Base-by-base conservation (phyloP, 176 grass and related monocot species). In the Ensete glaucum region DNA sequence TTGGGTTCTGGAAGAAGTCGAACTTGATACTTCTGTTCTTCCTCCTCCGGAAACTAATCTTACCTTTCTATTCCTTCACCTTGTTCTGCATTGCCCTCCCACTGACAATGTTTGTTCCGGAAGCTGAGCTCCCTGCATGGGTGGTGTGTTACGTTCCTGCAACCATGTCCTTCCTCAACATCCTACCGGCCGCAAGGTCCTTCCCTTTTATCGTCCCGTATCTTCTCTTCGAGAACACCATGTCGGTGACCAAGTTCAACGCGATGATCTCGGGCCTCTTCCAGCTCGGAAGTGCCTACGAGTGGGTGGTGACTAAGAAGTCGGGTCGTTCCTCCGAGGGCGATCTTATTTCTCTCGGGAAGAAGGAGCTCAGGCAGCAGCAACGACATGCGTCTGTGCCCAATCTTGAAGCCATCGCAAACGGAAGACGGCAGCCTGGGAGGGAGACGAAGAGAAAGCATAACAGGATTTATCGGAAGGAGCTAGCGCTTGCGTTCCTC, bases 1-100 rank as follows among this genome's bases (percentile, higher is more conserved):
- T 96, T 73, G 80, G 84, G 27, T 81, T 89, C 85, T 92, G 89
- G 89, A 96, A 96, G 80, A 96, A 96, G 74, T 88, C 73, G 52
- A 96, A 96, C 81, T 81, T 96, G 64, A 87, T 96, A 76, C 89
- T 92, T 69, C 84, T 96, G 12, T 96, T 96, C 84, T 96, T 96
- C 78, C 92, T 92, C 72, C 87, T 96, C 50, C 79, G 92, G 34
- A 96, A 96, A 68, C 84, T 96, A 71, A 83, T 96, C 48, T 56
- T 96, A 43, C 92, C 92, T 11, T 92, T 92, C 85, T 96, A 96
- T 64, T 96, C 92, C 1, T 96, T 92, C 80, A 87, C 87, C 6
- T 77, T 96, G 63, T 92, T 96, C 80, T 96, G 92, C 60, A 83
- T 92, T 3, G 89, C 92, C 77, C 89, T 96, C 62, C 92, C 86